Evolutionary conservation across 495 filamentous ascomycete genomes (phyloP).

Genomic region (Penicillium herquei): DNA sequence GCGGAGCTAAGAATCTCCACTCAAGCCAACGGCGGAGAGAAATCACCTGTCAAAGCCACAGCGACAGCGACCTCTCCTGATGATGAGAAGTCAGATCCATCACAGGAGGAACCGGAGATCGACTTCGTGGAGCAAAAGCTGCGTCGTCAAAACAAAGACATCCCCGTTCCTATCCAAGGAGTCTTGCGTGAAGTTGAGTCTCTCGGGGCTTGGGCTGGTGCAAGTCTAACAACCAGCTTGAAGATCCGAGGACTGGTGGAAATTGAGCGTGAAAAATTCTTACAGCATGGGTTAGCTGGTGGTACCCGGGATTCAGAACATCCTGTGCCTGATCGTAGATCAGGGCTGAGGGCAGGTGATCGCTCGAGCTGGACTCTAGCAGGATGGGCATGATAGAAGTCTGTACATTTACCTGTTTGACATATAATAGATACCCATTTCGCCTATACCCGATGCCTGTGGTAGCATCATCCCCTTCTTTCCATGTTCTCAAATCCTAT

Average conservation of each 20-base stretch:
- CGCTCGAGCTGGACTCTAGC: constrained; percentile 76
- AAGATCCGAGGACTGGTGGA: constrained; percentile 77
- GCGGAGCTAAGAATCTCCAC: constrained; percentile 41
- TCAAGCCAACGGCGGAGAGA: constrained; percentile 22
- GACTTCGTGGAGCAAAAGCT: constrained; percentile 68
- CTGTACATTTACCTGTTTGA: constrained; percentile 14
- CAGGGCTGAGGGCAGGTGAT: constrained; percentile 56
- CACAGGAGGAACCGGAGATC: constrained; percentile 35
- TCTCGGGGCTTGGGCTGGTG: constrained; percentile 85
- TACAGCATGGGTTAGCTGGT: constrained; percentile 72
- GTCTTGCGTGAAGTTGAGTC: constrained; percentile 74
- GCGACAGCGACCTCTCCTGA: constrained; percentile 40
- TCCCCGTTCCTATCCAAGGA: constrained; percentile 49
- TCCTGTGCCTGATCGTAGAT: constrained; percentile 49
- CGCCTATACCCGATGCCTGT: background rate
- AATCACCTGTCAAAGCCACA: background rate
- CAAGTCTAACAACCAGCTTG: constrained; percentile 73
- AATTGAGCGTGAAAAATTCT: constrained; percentile 81
- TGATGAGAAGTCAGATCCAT: constrained; percentile 31
- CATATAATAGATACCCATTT: constrained; percentile 5
- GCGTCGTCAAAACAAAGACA: constrained; percentile 46
- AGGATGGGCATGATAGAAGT: constrained; percentile 59
- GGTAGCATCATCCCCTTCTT: too few relatives aligned
- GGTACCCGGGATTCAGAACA: constrained; percentile 63
- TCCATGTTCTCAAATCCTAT: too few relatives aligned